Evolutionary conservation across 805 yeast genomes (phyloP).

Genomic region (Cyberlindnera mrakii): DNA sequence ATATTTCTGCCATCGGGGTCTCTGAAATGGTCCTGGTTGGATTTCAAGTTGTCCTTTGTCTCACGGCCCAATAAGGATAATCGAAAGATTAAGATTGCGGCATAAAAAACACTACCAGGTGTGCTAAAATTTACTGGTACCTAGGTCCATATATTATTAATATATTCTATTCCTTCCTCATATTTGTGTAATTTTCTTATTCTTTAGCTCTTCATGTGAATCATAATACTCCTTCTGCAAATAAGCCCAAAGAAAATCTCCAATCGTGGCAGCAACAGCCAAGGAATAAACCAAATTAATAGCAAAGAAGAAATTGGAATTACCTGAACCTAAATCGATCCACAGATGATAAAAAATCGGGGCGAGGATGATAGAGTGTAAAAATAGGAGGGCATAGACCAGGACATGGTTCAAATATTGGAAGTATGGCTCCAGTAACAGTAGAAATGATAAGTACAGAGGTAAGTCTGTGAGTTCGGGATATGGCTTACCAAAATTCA

Average conservation of each 20-base stretch:
- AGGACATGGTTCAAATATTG: conserved; percentile 41
- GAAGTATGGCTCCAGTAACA: conserved; percentile 40
- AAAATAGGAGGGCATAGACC: conserved; percentile 45
- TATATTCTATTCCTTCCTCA: neutral
- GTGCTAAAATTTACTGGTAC: too few species aligned
- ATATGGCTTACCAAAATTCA: conserved; percentile 71
- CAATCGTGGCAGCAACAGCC: conserved; percentile 59
- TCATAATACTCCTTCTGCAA: conserved; percentile 15
- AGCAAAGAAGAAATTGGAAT: conserved; percentile 94
- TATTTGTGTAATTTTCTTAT: neutral
- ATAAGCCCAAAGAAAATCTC: conserved; percentile 76
- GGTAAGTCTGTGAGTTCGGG: conserved; percentile 81
- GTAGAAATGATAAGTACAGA: conserved; percentile 40
- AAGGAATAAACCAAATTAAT: conserved; percentile 76
- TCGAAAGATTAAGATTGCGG: neutral
- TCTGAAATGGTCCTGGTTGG: neutral
- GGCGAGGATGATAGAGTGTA: conserved; percentile 58
- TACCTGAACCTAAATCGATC: conserved; percentile 92
- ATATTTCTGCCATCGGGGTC: neutral
- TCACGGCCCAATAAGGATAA: neutral
- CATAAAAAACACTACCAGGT: too few species aligned
- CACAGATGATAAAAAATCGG: conserved; percentile 92
- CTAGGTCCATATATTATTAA: too few species aligned
- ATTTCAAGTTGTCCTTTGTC: neutral
- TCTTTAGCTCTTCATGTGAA: neutral